Base-by-base conservation (phyloP, 306 rosid species). In the Rubus parviflorus region DNA sequence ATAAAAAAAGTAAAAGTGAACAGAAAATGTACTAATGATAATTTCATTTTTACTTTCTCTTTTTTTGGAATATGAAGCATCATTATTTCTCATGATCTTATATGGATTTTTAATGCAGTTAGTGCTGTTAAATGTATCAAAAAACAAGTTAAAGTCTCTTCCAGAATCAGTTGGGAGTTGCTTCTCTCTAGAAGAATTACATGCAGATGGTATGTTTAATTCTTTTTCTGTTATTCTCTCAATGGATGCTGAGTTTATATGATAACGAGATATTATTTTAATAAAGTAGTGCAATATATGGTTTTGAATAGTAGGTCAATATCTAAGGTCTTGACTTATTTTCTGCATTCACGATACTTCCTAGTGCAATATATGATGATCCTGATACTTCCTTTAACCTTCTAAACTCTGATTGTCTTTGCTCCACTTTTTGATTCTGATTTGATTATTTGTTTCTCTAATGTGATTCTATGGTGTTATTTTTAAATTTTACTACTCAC, bases 131-230 rank as follows among this genome's bases (percentile, higher is more conserved):
- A 88, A 96, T 78, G 91, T 91, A 79, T 88, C 99, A 30, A 92
- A 84, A 45, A 95, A 95, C 91, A 86, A 91, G 85, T 81, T 95
- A 68, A 84, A 83, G 77, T 88, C 86, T 79, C 94, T 96, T 68
- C 99, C 99, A 25, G 98, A 96, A 83, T 96, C 99, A 77, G 84
- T 96, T 52, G 99, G 98, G 73, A 87, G 93, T 86, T 96, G 97
- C 85, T 89, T 87, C 87, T 96, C 97, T 79, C 84, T 96, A 73
- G 99, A 96, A 96, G 99, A 96, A 84, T 79, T 96, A 83, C 94
- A 96, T 84, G 98, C 99, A 53, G 83, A 89, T 82, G 94, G 99
- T 96, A 85, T 63, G 74, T 75, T 79, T 14, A 8, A 35, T 73
- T 23, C 15, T 25, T 49, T 37, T 67, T 70, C 23, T 11, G 14